phyloP scores from a whole-genome alignment of 2,329 filamentous ascomycete species.

The Fusarium sp. region DNA sequence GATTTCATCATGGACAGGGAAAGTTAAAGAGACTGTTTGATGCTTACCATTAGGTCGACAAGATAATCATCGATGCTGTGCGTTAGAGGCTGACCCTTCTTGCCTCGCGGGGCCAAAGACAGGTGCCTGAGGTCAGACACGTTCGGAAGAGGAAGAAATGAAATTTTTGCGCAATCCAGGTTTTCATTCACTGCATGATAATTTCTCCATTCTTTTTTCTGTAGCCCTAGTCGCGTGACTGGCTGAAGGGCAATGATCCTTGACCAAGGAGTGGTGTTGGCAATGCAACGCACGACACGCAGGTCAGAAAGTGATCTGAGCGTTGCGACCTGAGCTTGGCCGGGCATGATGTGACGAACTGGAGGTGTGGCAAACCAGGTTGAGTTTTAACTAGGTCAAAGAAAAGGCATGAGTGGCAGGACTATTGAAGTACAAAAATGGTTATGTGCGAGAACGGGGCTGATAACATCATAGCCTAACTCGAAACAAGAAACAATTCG shows the following conservation, averaged over 20 bases:
- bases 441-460: too few relatives aligned
- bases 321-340: not conserved
- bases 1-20: not conserved
- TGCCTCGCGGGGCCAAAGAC: not conserved
- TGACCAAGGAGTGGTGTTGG: not conserved
- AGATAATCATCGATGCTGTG: too few relatives aligned
- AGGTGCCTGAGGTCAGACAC: not conserved
- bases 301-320: not conserved
- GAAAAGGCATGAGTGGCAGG: too few relatives aligned
- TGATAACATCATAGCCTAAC: too few relatives aligned
- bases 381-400: too few relatives aligned
- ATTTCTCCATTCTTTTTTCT: not conserved
- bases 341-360: not conserved
- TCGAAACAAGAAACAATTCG: too few relatives aligned
- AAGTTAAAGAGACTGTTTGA: not conserved
- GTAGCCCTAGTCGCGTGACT: not conserved
- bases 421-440: too few relatives aligned
- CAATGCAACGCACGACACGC: not conserved
- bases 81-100: not conserved
- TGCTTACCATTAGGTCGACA: not conserved
- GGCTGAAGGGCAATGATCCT: not conserved
- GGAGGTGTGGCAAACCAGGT: not conserved
- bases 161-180: not conserved
- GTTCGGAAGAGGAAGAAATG: not conserved
- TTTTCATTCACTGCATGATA: not conserved